phyloP scores from a whole-genome alignment of 2,329 filamentous ascomycete species.

The Herpotrichia juniperi region DNA sequence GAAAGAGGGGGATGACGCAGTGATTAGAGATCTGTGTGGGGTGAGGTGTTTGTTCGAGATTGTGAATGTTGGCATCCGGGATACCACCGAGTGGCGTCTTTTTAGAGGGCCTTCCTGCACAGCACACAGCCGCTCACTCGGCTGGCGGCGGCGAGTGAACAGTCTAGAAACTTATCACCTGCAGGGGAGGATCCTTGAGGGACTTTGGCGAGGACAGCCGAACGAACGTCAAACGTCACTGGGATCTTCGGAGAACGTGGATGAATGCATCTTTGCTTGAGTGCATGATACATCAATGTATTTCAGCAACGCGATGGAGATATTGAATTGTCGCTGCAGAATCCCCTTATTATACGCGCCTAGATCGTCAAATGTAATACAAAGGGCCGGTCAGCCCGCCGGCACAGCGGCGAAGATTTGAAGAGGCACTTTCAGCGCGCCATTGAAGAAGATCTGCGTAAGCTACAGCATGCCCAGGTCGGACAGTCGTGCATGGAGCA shows the following conservation, averaged over 20 bases:
- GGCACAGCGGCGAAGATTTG: not conserved
- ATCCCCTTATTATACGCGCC: not conserved
- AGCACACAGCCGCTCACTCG: slow-evolving; percentile 5
- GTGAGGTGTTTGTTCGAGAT: not conserved
- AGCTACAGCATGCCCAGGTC: not conserved
- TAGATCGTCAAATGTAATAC: not conserved
- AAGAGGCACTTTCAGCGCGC: not conserved
- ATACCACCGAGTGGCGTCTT: not conserved
- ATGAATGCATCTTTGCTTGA: not conserved
- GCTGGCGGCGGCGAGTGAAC: slow-evolving; percentile 14
- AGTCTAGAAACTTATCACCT: slow-evolving; percentile 18
- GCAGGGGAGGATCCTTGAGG: slow-evolving; percentile 10
- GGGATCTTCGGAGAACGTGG: not conserved
- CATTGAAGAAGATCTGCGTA: not conserved
- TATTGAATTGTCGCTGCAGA: not conserved
- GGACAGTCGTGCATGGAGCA: not conserved
- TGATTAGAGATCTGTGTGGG: not conserved
- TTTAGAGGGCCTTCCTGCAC: not conserved
- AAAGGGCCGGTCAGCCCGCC: not conserved
- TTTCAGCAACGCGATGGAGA: not conserved
- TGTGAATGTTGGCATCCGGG: not conserved
- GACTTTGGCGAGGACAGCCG: slow-evolving; percentile 1
- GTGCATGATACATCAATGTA: not conserved
- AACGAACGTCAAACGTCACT: slow-evolving; percentile 3
- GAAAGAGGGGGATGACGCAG: not conserved